Base-by-base conservation (phyloP, 1,139 yeast genomes). In the Yamadazyma triangularis region DNA sequence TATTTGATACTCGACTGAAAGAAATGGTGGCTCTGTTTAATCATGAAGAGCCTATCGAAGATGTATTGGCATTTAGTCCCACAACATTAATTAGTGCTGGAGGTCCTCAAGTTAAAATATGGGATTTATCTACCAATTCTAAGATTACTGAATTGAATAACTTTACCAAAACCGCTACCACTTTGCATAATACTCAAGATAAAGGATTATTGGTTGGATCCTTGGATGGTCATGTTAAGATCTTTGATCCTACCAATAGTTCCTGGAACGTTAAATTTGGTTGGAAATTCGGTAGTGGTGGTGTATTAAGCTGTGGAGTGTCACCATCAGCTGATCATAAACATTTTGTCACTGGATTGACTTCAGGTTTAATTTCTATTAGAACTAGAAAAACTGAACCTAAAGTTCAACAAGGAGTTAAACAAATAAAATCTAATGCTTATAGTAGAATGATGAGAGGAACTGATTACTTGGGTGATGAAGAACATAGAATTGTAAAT, bases 151-250 rank as follows among this genome's bases (percentile, higher is more conserved):
- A 79, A 39, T 63, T 87, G 45, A 70, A 76, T 33, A 89, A 88
- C 53, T 93, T 91, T 64, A 91, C 91, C 43, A 91, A 91, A 57
- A 84, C 96, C 1, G 96, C 91, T 23, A 88, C 96, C 14, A 79
- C 91, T 38, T 64, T 89, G 41, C 79, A 81, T 42, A 73, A 81
- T 47, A 74, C 82, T 4, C 79, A 77, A 28, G 78, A 79, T 41
- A 70, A 79, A 30, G 94, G 95, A 8, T 65, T 91, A 31, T 60
- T 91, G 30, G 96, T 95, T 7, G 96, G 97, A 14, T 89, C 96
- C 0, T 68, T 91, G 38, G 98, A 91, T 58, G 98, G 98, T 12
- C 98, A 91, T 56, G 96, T 91, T 36, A 91, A 91, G 58, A 88
- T 89, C 28, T 86, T 91, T 55, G 97, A 89, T 57, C 77, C 86